Evolutionary conservation across 345 rosid species (phyloP).

Genomic region (Odontarrhena argentea): DNA sequence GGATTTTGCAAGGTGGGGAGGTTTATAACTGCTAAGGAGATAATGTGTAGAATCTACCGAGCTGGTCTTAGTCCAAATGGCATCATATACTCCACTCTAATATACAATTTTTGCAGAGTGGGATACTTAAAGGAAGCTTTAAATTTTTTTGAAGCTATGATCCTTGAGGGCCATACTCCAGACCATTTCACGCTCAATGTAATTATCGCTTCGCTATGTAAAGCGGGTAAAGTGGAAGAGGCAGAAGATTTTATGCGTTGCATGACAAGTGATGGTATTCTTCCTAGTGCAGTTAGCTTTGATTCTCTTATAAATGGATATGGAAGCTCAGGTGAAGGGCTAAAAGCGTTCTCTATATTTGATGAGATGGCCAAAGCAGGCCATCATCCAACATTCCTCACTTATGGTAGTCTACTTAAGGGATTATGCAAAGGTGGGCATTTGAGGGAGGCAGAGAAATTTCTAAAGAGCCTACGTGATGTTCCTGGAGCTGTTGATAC

Average conservation of each 20-base stretch:
- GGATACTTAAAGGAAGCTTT: slow-evolving; percentile 62
- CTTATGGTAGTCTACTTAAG: slow-evolving; percentile 79
- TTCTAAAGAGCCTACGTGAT: slow-evolving; percentile 53
- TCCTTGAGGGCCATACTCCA: slow-evolving; percentile 46
- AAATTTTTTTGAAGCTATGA: slow-evolving; percentile 62
- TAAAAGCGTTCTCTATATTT: slow-evolving; percentile 61
- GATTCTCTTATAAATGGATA: slow-evolving; percentile 69
- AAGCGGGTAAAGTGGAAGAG: slow-evolving; percentile 59
- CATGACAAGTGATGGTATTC: slow-evolving; percentile 51
- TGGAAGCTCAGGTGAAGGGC: slow-evolving; percentile 58
- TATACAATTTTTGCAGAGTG: slow-evolving; percentile 59
- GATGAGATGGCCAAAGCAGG: slow-evolving; percentile 80
- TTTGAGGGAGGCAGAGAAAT: slow-evolving; percentile 58
- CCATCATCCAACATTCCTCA: slow-evolving; percentile 64
- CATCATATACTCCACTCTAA: slow-evolving; percentile 59
- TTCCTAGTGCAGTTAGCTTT: slow-evolving; percentile 59
- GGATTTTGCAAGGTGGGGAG: slow-evolving; percentile 68
- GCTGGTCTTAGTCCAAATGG: slow-evolving; percentile 63
- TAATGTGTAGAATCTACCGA: slow-evolving; percentile 67
- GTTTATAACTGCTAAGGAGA: slow-evolving; percentile 53
- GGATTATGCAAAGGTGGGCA: slow-evolving; percentile 82
- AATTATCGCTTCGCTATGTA: slow-evolving; percentile 66
- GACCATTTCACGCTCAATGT: slow-evolving; percentile 59
- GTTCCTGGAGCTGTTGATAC: slow-evolving; percentile 68
- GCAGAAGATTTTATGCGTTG: slow-evolving; percentile 69